phyloP scores from a whole-genome alignment of 345 rosid genomes.

The Anastatica hierochuntica region DNA sequence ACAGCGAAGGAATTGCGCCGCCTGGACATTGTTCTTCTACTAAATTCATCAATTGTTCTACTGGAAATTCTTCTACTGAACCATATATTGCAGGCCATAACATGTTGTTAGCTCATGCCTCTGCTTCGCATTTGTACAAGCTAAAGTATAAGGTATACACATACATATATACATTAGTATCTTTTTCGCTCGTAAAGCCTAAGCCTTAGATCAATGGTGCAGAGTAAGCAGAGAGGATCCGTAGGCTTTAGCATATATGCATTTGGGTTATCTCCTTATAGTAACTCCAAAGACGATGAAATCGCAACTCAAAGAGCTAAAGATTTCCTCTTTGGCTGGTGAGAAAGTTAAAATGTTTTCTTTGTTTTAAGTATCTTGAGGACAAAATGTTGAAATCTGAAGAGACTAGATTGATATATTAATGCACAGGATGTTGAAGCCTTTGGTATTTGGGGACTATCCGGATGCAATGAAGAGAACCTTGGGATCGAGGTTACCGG shows the following conservation, averaged over 20 bases:
- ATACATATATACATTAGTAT: neutral
- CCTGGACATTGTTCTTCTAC: conserved; percentile 40
- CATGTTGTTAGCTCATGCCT: conserved; percentile 62
- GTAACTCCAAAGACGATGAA: conserved; percentile 37
- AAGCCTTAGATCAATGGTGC: conserved; percentile 6
- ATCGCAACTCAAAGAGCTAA: conserved; percentile 37
- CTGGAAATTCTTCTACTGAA: conserved; percentile 61
- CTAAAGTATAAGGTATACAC: conserved; percentile 44
- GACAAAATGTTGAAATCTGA: neutral
- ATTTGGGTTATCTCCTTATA: conserved; percentile 33
- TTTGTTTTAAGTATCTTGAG: neutral
- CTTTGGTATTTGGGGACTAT: conserved; percentile 65
- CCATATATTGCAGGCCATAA: conserved; percentile 59
- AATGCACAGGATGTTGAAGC: conserved; percentile 45
- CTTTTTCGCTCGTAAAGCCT: neutral
- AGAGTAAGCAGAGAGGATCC: conserved; percentile 45
- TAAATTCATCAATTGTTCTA: conserved; percentile 17
- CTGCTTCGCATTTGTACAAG: conserved; percentile 48
- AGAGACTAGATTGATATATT: neutral
- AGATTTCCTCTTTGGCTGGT: conserved; percentile 44
- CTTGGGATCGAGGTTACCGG: conserved; percentile 56
- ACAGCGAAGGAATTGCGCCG: conserved; percentile 23
- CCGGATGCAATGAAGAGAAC: conserved; percentile 52
- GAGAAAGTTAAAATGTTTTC: neutral
- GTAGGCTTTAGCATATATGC: conserved; percentile 37